Evolutionary conservation across 2,329 filamentous ascomycete species (phyloP).

Genomic region (Aspergillus tubingensis): DNA sequence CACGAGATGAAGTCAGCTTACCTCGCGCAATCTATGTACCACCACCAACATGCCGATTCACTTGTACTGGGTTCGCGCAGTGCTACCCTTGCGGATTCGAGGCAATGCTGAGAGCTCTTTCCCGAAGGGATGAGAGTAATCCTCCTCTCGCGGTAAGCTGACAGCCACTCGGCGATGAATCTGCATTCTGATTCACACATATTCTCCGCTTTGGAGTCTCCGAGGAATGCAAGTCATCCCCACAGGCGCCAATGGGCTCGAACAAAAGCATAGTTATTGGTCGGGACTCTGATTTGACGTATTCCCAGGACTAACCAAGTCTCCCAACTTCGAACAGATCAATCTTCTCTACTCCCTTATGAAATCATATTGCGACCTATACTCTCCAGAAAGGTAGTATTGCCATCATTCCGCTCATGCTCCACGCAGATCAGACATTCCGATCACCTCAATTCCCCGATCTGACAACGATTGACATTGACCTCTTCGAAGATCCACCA

Average conservation of each 20-base stretch:
- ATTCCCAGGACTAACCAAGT: not conserved
- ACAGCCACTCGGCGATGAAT: not conserved
- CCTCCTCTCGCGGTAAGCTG: not conserved
- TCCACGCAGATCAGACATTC: too few species aligned
- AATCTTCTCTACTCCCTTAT: not conserved
- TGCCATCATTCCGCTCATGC: too few species aligned
- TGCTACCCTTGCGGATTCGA: not conserved
- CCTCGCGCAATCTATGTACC: not conserved
- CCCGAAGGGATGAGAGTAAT: not conserved
- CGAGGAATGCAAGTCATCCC: not conserved
- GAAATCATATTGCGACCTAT: not conserved
- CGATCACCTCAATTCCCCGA: too few species aligned
- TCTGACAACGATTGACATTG: too few species aligned
- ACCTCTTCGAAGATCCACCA: too few species aligned
- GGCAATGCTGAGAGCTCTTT: not conserved
- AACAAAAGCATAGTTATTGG: not conserved
- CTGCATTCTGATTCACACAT: not conserved
- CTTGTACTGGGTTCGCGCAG: not conserved
- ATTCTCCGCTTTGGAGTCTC: not conserved
- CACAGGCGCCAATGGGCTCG: not conserved
- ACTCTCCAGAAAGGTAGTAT: not conserved
- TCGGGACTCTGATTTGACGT: not conserved
- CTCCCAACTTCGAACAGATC: not conserved
- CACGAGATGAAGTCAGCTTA: constrained; percentile 3
- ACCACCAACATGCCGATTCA: not conserved